phyloP scores from a whole-genome alignment of 306 rosid species.

The Gleditsia sinensis region DNA sequence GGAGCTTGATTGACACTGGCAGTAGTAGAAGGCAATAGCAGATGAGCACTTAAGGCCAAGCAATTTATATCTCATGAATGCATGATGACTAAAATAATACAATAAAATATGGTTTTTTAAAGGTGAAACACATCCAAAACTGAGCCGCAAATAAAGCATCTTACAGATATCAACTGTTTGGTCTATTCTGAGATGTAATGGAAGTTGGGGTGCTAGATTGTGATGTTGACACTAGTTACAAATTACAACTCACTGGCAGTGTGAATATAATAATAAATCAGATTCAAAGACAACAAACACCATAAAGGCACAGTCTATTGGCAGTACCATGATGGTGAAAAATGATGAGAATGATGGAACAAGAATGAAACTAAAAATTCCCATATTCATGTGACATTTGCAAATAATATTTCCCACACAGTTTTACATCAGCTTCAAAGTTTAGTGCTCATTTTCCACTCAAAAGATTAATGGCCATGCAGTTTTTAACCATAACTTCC shows the following conservation, averaged over 20 bases:
- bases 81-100: background rate
- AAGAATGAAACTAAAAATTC: slow-evolving; percentile 10
- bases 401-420: slow-evolving; percentile 14
- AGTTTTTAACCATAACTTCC: slow-evolving; percentile 19
- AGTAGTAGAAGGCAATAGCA: background rate
- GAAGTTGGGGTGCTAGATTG: background rate
- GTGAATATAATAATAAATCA: slow-evolving; percentile 7
- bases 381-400: slow-evolving; percentile 9
- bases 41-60: background rate
- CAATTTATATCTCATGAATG: background rate
- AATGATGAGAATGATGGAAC: slow-evolving; percentile 4
- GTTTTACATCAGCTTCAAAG: background rate
- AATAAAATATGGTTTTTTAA: background rate
- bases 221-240: slow-evolving; percentile 6
- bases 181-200: background rate
- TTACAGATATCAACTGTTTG: background rate
- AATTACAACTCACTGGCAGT: background rate
- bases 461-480: background rate
- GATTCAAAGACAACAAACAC: slow-evolving; percentile 4
- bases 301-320: slow-evolving; percentile 1
- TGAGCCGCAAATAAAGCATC: background rate
- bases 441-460: background rate
- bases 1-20: background rate
- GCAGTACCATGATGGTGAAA: slow-evolving; percentile 20
- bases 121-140: background rate